Evolutionary conservation across 768 basidiomycete genomes (phyloP).

Genomic region (Filobasidium floriforme): DNA sequence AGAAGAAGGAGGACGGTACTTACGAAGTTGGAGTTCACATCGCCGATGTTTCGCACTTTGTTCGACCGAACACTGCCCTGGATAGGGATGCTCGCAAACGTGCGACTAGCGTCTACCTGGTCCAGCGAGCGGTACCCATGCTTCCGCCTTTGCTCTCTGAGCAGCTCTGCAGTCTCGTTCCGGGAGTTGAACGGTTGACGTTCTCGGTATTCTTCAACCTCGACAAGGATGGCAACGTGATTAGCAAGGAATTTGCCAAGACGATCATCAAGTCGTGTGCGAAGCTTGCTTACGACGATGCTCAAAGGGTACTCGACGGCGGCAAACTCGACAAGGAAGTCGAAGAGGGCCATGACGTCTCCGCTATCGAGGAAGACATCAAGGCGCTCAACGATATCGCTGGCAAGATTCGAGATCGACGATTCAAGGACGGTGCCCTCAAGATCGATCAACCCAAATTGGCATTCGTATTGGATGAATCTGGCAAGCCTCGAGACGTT

Average conservation of each 20-base stretch:
- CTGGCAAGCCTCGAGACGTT: conserved; percentile 72
- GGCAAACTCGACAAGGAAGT: conserved; percentile 53
- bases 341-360: conserved; percentile 53
- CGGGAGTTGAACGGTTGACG: conserved; percentile 78
- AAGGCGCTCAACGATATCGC: conserved; percentile 52
- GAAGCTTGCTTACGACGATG: conserved; percentile 73
- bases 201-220: conserved; percentile 86
- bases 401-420: conserved; percentile 60
- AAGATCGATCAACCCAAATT: conserved; percentile 62
- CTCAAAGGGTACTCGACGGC: conserved; percentile 74
- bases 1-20: conserved; percentile 80
- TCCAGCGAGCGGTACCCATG: conserved; percentile 96
- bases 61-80: conserved; percentile 63
- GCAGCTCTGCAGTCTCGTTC: conserved; percentile 82
- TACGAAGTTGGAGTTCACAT: conserved; percentile 92
- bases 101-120: conserved; percentile 92
- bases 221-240: conserved; percentile 67
- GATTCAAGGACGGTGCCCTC: conserved; percentile 74
- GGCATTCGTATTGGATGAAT: conserved; percentile 68
- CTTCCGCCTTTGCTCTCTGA: conserved; percentile 87
- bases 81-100: conserved; percentile 97
- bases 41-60: conserved; percentile 89
- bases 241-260: conserved; percentile 88
- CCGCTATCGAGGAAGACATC: conserved; percentile 17
- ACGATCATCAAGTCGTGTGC: conserved; percentile 87